These are phyloP conservation scores for Akanthomyces lecanii DNA, from an alignment of 2,329 filamentous ascomycete species.

Conservation along the genomic window DNA sequence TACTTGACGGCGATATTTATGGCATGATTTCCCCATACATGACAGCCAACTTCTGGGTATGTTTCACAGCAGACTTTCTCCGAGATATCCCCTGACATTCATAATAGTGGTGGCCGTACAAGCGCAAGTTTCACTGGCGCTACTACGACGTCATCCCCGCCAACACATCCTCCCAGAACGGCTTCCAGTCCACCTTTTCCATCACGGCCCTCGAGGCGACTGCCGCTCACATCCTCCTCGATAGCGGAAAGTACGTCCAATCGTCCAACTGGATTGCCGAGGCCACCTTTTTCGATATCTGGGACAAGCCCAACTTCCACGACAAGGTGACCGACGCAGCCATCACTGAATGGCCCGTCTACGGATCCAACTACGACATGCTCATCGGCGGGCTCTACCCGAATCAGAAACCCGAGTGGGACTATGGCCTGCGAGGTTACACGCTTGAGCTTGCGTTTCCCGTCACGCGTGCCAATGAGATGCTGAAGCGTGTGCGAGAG, in stretches of 20 bases:
- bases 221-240: constrained; percentile 38
- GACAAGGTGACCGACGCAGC: constrained; percentile 43
- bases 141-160: constrained; percentile 45
- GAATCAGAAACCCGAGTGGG: constrained; percentile 46
- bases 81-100: constrained; percentile 13
- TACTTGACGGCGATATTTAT: constrained; percentile 47
- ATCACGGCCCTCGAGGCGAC: constrained; percentile 40
- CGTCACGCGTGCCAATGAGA: constrained; percentile 44
- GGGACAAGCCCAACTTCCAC: constrained; percentile 49
- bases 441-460: constrained; percentile 51
- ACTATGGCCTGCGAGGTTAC: constrained; percentile 43
- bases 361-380: constrained; percentile 51
- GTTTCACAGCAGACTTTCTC: not conserved
- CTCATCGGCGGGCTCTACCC: constrained; percentile 49
- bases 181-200: constrained; percentile 51
- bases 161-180: constrained; percentile 39
- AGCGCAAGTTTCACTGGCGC: constrained; percentile 48
- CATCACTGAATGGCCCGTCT: constrained; percentile 46
- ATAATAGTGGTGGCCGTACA: constrained; percentile 47
- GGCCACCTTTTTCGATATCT: constrained; percentile 45
- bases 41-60: constrained; percentile 49
- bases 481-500: constrained; percentile 44
- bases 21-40: constrained; percentile 46
- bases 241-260: constrained; percentile 43
- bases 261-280: constrained; percentile 47